These are phyloP conservation scores for Calocera viscosa DNA, from an alignment of 768 basidiomycete genomes.

Conservation along the genomic window DNA sequence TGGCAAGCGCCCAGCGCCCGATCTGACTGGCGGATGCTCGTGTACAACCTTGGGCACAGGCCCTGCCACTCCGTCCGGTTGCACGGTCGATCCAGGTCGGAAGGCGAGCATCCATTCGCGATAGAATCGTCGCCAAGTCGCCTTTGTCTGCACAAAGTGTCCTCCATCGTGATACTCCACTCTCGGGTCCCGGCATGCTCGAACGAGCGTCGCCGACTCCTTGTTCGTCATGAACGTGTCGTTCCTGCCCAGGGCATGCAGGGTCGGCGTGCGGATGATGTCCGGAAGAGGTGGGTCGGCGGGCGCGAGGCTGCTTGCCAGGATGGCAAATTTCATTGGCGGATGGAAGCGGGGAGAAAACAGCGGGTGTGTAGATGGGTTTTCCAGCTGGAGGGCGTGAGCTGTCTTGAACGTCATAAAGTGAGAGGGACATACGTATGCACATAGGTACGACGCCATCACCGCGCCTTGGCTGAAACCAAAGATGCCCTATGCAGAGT, in stretches of 20 bases:
- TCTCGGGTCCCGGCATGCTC: background rate
- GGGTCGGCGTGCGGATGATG: background rate
- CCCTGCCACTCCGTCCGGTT: background rate
- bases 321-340: background rate
- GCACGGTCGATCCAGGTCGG: background rate
- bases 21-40: background rate
- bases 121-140: background rate
- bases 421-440: background rate
- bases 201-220: background rate
- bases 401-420: background rate
- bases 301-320: background rate
- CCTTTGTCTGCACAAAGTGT: background rate
- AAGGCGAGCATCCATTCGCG: background rate
- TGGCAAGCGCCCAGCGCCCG: background rate
- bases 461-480: slow-evolving; percentile 10
- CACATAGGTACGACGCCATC: slow-evolving; percentile 1
- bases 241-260: background rate
- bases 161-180: background rate
- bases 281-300: background rate
- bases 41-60: too few species aligned
- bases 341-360: background rate
- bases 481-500: background rate
- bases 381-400: background rate
- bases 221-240: background rate
- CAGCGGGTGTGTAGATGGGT: background rate